A percentile compares a stretch with the other conserved stretches of the same genome.
Evolutionary conservation across 768 basidiomycete species (phyloP).

Genomic region (Mycena venus): DNA sequence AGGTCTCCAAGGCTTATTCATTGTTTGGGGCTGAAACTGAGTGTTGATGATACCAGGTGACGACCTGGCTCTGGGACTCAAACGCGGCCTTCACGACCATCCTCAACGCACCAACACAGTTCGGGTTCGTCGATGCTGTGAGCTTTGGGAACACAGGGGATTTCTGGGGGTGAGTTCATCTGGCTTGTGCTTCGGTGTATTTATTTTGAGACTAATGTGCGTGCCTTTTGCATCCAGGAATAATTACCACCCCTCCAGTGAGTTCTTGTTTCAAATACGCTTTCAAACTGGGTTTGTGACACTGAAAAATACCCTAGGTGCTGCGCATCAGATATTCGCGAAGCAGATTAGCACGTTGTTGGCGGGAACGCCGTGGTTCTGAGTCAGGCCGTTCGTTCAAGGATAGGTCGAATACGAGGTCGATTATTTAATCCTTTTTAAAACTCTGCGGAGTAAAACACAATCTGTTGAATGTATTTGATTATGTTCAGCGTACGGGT

Average conservation of each 20-base stretch:
- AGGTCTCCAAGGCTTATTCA: conserved; percentile 34
- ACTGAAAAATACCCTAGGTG: background rate
- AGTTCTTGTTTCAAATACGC: conserved; percentile 28
- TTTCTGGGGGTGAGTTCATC: conserved; percentile 66
- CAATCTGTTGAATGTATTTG: too few species aligned
- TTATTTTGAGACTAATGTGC: background rate
- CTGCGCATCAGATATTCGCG: conserved; percentile 31
- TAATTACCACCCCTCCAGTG: conserved; percentile 68
- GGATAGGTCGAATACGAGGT: too few species aligned
- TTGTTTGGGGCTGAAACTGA: background rate
- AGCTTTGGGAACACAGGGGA: conserved; percentile 53
- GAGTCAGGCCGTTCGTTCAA: background rate
- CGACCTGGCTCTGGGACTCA: conserved; percentile 65
- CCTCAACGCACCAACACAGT: conserved; percentile 61
- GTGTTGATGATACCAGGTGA: conserved; percentile 50
- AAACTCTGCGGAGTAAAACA: too few species aligned
- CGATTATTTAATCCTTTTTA: too few species aligned
- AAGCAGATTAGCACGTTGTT: conserved; percentile 17
- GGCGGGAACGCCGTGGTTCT: conserved; percentile 29
- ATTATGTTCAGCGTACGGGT: too few species aligned
- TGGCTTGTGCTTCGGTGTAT: background rate
- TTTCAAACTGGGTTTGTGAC: background rate
- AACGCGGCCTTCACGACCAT: conserved; percentile 63
- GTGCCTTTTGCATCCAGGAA: conserved; percentile 55
- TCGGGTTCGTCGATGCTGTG: conserved; percentile 68